These are phyloP conservation scores for Sporothrix mexicana DNA, from an alignment of 2,329 filamentous ascomycete genomes.

Conservation along the genomic window DNA sequence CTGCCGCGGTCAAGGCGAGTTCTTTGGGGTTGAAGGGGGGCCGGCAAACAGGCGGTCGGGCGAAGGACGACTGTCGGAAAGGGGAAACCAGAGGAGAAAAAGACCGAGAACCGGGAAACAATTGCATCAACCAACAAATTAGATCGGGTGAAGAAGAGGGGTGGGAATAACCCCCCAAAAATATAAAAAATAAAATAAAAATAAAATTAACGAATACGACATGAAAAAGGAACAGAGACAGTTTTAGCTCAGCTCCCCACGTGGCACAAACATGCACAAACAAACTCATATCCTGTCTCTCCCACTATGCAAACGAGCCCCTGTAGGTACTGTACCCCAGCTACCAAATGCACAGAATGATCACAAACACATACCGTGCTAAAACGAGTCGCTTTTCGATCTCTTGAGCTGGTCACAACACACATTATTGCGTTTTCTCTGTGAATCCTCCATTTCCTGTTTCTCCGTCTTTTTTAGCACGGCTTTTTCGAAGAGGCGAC, in stretches of 20 bases:
- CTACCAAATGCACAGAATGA: background rate
- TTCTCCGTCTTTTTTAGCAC: background rate
- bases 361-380: constrained; percentile 5
- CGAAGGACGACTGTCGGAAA: too few species aligned
- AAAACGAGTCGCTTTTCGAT: background rate
- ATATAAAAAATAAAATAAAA: background rate
- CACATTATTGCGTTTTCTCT: background rate
- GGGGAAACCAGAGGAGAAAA: background rate
- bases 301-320: background rate
- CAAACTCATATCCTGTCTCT: background rate
- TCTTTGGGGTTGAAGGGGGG: too few species aligned
- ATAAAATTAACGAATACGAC: background rate
- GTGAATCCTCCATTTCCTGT: background rate
- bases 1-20: too few species aligned
- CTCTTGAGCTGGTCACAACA: too few species aligned
- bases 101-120: background rate
- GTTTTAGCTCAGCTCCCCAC: background rate
- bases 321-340: background rate
- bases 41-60: too few species aligned
- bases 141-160: background rate
- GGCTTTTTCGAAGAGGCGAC: background rate
- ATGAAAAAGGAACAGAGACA: background rate
- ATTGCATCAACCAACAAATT: too few species aligned
- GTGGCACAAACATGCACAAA: constrained; percentile 25
- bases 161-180: background rate